phyloP scores from a whole-genome alignment of 352 stramenopile genomes.

The Phytopythium litorale region DNA sequence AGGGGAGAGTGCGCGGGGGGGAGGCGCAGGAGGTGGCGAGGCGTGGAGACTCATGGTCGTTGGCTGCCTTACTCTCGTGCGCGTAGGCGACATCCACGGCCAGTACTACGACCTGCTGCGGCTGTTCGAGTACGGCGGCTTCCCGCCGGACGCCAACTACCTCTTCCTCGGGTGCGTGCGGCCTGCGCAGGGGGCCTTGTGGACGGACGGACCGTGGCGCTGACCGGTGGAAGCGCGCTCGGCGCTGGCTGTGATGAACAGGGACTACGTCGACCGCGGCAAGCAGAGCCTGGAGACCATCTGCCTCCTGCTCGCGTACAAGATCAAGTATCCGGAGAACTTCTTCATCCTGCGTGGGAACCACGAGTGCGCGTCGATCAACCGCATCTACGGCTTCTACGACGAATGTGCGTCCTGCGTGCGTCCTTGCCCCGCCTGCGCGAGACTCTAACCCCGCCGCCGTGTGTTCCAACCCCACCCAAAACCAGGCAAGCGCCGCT shows the following conservation, averaged over 20 bases:
- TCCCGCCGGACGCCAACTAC: conserved; percentile 83
- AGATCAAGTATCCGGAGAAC: conserved; percentile 86
- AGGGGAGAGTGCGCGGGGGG: background rate
- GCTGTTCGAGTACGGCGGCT: conserved; percentile 91
- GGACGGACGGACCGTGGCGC: no score
- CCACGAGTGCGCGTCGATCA: conserved; percentile 81
- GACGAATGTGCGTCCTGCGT: conserved; percentile 47
- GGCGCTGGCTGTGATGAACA: background rate
- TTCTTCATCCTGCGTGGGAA: conserved; percentile 83
- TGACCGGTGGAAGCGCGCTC: background rate
- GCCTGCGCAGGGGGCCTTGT: no score
- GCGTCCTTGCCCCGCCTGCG: conserved; percentile 17
- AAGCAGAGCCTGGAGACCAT: conserved; percentile 87
- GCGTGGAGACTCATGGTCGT: no score
- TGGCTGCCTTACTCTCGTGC: no score
- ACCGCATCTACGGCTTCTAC: conserved; percentile 83
- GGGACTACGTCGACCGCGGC: conserved; percentile 85
- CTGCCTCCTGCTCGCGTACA: conserved; percentile 79
- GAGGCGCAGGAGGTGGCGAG: no score
- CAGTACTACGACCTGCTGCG: conserved; percentile 99
- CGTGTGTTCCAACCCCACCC: background rate
- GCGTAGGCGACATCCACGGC: conserved; percentile 92
- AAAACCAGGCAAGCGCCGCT: conserved; percentile 79
- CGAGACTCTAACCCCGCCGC: background rate
- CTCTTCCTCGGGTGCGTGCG: conserved; percentile 49